Base-by-base conservation (phyloP, 345 rosid genomes). In the Diplotaxis tenuifolia region DNA sequence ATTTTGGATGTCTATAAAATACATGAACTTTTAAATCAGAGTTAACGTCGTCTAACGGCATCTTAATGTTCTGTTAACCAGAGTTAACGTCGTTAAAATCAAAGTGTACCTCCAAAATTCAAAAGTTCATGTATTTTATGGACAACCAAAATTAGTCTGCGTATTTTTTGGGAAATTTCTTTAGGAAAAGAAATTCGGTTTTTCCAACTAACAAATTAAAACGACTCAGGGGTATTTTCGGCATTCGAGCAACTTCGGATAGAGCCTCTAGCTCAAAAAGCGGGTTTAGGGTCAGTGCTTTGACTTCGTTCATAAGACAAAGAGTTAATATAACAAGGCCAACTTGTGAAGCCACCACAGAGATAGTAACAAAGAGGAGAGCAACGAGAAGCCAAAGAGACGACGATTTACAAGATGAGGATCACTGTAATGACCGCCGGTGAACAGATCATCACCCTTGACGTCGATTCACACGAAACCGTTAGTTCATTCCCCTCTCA, bases 361-460 rank as follows among this genome's bases (percentile, higher is more conserved):
- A 66, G 73, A 65, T 57, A 65, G 71, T 61, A 29, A 57, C 56
- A 52, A 53, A 53, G 28, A 53, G 52, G 27, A 34, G 47, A 59
- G 53, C 70, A 68, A 64, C 20, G 32, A 57, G 53, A 53, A 66
- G 29, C 56, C 47, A 28, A 64, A 32, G 61, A 14, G 56, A 71
- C 66, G 69, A 71, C 34, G 34, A 29, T 29, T 27, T 65, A 23
- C 38, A 23, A 62, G 77, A 94, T 92, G 99, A 90, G 78, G 80
- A 87, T 95, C 79, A 90, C 94, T 64, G 96, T 92, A 34, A 95
- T 92, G 98, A 92, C 96, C 12, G 82, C 91, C 36, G 94, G 84
- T 60, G 99, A 95, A 79, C 91, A 85, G 77, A 88, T 95, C 87
- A 83, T 90, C 66, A 71, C 85, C 6, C 78, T 92, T 6, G 94